These are phyloP conservation scores for Globisporangium acanthophoron DNA, from an alignment of 352 stramenopile genomes.

Conservation along the genomic window DNA sequence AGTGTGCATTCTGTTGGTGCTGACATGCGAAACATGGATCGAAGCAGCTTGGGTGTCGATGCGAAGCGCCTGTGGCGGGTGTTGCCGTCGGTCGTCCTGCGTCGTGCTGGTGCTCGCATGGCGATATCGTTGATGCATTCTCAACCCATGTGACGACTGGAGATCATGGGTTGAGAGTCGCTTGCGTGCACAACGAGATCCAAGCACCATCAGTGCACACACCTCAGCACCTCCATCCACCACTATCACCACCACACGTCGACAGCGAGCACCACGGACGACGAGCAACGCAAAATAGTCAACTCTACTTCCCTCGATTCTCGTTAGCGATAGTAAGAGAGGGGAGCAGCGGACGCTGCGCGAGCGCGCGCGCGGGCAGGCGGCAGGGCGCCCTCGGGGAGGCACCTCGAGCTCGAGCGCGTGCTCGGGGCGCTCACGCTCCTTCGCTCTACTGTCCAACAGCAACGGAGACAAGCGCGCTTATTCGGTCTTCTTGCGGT, in stretches of 20 bases:
- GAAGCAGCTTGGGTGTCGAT: too few species aligned
- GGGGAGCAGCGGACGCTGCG: slow-evolving; percentile 4
- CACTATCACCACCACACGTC: too few species aligned
- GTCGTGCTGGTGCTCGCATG: too few species aligned
- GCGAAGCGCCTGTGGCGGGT: too few species aligned
- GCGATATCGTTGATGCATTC: too few species aligned
- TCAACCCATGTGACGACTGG: too few species aligned
- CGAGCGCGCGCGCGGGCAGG: not conserved
- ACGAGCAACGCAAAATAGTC: slow-evolving; percentile 45
- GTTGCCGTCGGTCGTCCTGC: too few species aligned
- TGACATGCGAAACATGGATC: too few species aligned
- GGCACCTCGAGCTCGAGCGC: not conserved
- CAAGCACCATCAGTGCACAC: too few species aligned
- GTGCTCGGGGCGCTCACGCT: slow-evolving; percentile 11
- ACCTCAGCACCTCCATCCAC: too few species aligned
- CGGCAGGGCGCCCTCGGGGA: not conserved
- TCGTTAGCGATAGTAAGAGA: slow-evolving; percentile 20
- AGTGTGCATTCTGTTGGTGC: too few species aligned
- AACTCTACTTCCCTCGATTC: slow-evolving; percentile 62
- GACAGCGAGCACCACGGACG: not conserved
- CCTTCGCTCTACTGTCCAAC: slow-evolving; percentile 29
- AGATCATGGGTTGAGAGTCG: not conserved
- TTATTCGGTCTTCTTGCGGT: slow-evolving; percentile 99
- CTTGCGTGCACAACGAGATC: not conserved
- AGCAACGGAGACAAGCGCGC: slow-evolving; percentile 16